A percentile compares a stretch with the other conserved stretches of the same genome.
Conservation (phyloP, 2,329 filamentous ascomycete species). For the Ambrosiella cleistominuta region DNA sequence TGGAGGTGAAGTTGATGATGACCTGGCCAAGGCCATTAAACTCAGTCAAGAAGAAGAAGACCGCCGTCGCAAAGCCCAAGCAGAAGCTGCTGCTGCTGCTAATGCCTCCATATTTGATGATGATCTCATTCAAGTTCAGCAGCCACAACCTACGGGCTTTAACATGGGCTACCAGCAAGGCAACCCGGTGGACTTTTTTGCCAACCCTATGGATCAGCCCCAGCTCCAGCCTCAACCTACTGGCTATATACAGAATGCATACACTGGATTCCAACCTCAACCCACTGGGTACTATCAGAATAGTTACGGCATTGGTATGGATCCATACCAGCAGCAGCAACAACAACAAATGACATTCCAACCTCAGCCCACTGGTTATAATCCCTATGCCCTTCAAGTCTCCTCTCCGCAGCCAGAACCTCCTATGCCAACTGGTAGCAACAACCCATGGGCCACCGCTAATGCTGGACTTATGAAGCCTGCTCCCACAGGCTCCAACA, state of each 20-base stretch:
- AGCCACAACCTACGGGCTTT: conserved; percentile 70
- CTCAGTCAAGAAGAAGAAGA: conserved; percentile 93
- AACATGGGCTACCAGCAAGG: conserved; percentile 98
- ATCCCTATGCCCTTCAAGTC: conserved; percentile 32
- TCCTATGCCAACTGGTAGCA: conserved; percentile 58
- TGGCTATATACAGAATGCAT: conserved; percentile 44
- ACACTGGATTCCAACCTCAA: conserved; percentile 33
- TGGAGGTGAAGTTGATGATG: conserved; percentile 44
- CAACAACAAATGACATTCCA: conserved; percentile 22
- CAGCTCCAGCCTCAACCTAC: conserved; percentile 66
- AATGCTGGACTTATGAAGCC: conserved; percentile 50
- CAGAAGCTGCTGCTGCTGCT: conserved; percentile 47
- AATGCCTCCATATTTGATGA: conserved; percentile 81
- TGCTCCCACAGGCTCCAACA: conserved; percentile 88
- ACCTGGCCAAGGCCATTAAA: conserved; percentile 85
- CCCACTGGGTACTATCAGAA: conserved; percentile 42
- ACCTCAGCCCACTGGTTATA: conserved; percentile 35
- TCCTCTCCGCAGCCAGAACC: conserved; percentile 35
- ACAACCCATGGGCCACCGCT: conserved; percentile 78
- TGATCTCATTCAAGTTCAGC: conserved; percentile 38
- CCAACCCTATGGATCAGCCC: conserved; percentile 71
- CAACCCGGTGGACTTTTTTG: conserved; percentile 89
- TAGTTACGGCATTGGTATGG: conserved; percentile 50
- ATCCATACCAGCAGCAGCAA: conserved; percentile 47
- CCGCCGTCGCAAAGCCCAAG: conserved; percentile 65